A percentile compares a stretch with the other conserved stretches of the same genome.
These are phyloP conservation scores for Onygena corvina DNA, from an alignment of 2,329 filamentous ascomycete genomes.

Conservation along the genomic window DNA sequence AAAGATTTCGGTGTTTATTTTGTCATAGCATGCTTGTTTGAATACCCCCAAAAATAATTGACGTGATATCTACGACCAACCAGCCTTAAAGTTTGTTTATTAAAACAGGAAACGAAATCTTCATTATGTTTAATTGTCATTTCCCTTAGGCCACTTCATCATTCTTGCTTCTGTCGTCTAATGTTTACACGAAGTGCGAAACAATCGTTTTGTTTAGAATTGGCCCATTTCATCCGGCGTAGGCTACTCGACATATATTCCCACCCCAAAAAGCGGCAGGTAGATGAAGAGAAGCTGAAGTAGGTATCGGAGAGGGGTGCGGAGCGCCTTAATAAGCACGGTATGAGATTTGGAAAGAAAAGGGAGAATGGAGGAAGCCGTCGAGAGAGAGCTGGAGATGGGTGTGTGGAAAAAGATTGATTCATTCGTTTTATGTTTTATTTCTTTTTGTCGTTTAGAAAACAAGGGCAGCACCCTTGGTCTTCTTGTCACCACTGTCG, in stretches of 20 bases:
- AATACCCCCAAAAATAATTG: not conserved
- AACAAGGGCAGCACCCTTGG: conserved; percentile 98
- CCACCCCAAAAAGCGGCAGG: not conserved
- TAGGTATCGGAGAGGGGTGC: not conserved
- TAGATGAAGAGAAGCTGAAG: not conserved
- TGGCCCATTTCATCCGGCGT: conserved; percentile 1
- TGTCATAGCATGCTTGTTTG: not conserved
- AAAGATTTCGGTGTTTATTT: too few relatives aligned
- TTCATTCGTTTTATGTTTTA: conserved; percentile 7
- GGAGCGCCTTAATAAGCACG: not conserved
- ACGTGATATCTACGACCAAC: not conserved
- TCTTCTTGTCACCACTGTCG: conserved; percentile 99
- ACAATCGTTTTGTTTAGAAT: not conserved
- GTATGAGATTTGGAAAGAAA: not conserved
- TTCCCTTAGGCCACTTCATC: conserved; percentile 1
- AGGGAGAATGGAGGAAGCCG: not conserved
- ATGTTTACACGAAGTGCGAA: conserved; percentile 2
- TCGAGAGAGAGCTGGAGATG: conserved; percentile 3
- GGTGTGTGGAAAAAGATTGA: not conserved
- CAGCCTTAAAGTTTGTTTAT: too few relatives aligned
- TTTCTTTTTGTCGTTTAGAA: conserved; percentile 58
- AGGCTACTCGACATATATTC: not conserved
- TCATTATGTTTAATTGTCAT: conserved; percentile 6
- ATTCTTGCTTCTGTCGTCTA: conserved; percentile 7
- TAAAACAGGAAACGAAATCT: not conserved